Evolutionary conservation across 352 stramenopile genomes (phyloP).

Genomic region (Nothophytophthora sp.): DNA sequence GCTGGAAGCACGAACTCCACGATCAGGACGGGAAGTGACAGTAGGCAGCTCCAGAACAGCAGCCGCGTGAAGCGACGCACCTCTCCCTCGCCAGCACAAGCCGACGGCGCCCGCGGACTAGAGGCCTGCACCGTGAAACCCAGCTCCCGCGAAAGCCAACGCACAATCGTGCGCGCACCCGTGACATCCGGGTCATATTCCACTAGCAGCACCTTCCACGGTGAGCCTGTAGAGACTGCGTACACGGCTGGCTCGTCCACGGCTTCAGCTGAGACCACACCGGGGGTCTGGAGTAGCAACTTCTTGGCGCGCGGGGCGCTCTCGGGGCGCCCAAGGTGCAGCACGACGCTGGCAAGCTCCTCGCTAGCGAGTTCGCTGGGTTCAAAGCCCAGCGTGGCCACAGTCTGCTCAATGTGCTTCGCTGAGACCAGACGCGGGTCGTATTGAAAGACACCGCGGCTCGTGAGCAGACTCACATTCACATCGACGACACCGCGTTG

Average conservation of each 20-base stretch:
- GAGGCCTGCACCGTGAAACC: conserved; percentile 55
- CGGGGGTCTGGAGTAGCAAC: conserved; percentile 30
- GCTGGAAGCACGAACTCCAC: conserved; percentile 59
- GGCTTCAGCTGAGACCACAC: conserved; percentile 29
- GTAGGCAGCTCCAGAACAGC: conserved; percentile 54
- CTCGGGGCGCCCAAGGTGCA: conserved; percentile 41
- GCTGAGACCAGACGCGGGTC: conserved; percentile 49
- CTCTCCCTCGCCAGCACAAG: conserved; percentile 38
- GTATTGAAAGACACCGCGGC: conserved; percentile 49
- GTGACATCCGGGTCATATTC: conserved; percentile 49
- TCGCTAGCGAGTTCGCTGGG: conserved; percentile 52
- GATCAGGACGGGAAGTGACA: conserved; percentile 54
- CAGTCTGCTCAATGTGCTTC: conserved; percentile 60
- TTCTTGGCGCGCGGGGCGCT: conserved; percentile 18
- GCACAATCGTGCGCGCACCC: conserved; percentile 41
- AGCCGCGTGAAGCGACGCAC: conserved; percentile 45
- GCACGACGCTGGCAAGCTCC: conserved; percentile 49
- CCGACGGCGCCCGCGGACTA: conserved; percentile 41
- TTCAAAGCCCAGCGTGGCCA: conserved; percentile 73
- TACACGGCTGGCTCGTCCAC: conserved; percentile 15
- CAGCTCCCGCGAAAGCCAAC: conserved; percentile 34
- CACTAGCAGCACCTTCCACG: conserved; percentile 29
- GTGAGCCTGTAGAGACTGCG: conserved; percentile 4
- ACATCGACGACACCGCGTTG: conserved; percentile 59
- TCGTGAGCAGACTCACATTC: conserved; percentile 69